A percentile compares a stretch with the other conserved stretches of the same genome.
phyloP scores from a whole-genome alignment of 768 basidiomycete genomes.

The Tricholoma terreum region DNA sequence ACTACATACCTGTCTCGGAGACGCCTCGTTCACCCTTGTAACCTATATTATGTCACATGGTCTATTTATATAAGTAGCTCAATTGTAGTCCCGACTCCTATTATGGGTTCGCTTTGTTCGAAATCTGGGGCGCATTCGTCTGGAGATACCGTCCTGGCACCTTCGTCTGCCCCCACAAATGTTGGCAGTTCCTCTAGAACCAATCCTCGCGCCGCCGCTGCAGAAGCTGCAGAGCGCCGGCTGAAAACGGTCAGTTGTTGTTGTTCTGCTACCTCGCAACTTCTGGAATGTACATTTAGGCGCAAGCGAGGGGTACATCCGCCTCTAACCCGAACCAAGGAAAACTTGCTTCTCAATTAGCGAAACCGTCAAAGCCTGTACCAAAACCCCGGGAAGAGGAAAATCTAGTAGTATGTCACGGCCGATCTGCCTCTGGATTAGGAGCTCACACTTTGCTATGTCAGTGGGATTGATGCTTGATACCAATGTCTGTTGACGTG shows the following conservation, averaged over 20 bases:
- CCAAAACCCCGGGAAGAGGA: conserved; percentile 34
- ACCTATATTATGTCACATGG: not conserved
- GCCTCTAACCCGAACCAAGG: conserved; percentile 47
- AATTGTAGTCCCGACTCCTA: not conserved
- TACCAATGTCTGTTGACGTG: not conserved
- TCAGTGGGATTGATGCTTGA: conserved; percentile 18
- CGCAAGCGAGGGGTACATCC: conserved; percentile 42
- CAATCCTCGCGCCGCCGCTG: conserved; percentile 53
- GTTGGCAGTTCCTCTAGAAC: conserved; percentile 25
- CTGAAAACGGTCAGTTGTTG: conserved; percentile 47
- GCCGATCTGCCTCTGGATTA: not conserved
- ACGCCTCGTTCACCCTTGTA: conserved; percentile 9
- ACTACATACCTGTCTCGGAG: conserved; percentile 44
- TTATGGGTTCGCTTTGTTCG: conserved; percentile 58
- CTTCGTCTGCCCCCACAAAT: conserved; percentile 30
- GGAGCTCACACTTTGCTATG: conserved; percentile 10
- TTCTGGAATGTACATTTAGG: conserved; percentile 28
- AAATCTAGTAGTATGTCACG: conserved; percentile 23
- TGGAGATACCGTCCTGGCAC: conserved; percentile 48
- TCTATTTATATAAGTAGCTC: not conserved
- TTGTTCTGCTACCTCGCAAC: conserved; percentile 7
- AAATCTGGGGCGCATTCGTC: conserved; percentile 43
- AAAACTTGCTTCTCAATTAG: conserved; percentile 41
- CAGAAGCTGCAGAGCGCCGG: conserved; percentile 62
- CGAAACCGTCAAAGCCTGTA: conserved; percentile 34